A percentile compares a stretch with the other conserved stretches of the same genome.
Conservation (phyloP, 768 basidiomycete genomes). For the Panellus pusillus region DNA sequence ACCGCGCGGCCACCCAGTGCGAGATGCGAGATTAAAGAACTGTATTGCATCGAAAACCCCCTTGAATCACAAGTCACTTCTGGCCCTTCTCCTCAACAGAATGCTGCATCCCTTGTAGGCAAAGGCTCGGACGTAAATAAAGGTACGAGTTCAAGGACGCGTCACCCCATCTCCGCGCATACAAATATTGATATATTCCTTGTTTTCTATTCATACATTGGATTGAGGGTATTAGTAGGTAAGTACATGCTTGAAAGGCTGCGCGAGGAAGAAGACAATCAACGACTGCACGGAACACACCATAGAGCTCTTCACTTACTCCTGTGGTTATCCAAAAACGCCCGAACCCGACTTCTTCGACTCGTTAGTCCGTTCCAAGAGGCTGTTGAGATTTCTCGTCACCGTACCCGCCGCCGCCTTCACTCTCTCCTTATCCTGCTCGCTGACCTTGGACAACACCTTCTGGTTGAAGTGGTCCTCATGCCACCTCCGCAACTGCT, state of each 20-base stretch:
- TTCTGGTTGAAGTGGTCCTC: constrained; percentile 81
- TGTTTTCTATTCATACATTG: constrained; percentile 21
- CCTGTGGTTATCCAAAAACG: constrained; percentile 17
- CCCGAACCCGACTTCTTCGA: constrained; percentile 20
- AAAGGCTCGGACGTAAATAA: too few relatives aligned
- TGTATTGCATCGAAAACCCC: too few relatives aligned
- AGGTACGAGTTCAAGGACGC: background rate
- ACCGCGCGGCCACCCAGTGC: too few relatives aligned
- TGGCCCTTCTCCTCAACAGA: too few relatives aligned
- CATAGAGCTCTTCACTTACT: constrained; percentile 10
- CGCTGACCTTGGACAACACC: constrained; percentile 60
- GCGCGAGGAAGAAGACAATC: background rate
- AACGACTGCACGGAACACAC: background rate
- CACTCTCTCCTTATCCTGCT: constrained; percentile 64
- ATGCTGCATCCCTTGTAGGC: too few relatives aligned
- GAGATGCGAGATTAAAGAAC: too few relatives aligned
- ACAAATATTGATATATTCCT: constrained; percentile 21
- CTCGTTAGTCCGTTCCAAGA: constrained; percentile 40
- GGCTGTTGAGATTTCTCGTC: constrained; percentile 67
- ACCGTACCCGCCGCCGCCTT: constrained; percentile 73
- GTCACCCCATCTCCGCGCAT: constrained; percentile 7
- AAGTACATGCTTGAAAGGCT: constrained; percentile 19
- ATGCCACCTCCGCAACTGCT: constrained; percentile 76
- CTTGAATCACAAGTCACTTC: too few relatives aligned
- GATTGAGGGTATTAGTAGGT: constrained; percentile 7